A percentile compares a stretch with the other conserved stretches of the same genome.
Conservation (phyloP, 371 early-diverging fungal genomes). For the Basidiobolus meristosporus region DNA sequence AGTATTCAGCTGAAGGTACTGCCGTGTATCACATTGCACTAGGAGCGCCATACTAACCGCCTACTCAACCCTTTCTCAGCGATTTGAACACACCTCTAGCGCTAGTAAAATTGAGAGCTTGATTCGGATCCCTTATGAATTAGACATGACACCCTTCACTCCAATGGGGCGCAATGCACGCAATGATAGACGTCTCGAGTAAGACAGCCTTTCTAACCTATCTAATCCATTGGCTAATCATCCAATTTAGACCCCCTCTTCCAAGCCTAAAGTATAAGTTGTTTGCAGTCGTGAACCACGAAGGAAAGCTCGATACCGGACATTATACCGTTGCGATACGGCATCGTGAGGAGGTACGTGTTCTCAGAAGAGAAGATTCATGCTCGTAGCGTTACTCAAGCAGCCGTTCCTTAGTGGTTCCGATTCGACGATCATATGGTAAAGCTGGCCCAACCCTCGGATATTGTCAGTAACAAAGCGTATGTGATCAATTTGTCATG, state of each 20-base stretch:
- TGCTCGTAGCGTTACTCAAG: not conserved
- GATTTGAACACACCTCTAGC: constrained; percentile 63
- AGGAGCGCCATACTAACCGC: not conserved
- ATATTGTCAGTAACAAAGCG: constrained; percentile 59
- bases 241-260: constrained; percentile 2
- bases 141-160: constrained; percentile 88
- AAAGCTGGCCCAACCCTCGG: constrained; percentile 40
- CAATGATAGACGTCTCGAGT: not conserved
- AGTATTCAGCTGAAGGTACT: constrained; percentile 74
- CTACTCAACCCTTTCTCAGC: constrained; percentile 13
- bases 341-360: constrained; percentile 46
- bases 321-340: constrained; percentile 79
- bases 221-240: too few species aligned
- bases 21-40: not conserved
- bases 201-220: too few species aligned
- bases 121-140: constrained; percentile 63
- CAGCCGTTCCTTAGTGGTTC: constrained; percentile 49
- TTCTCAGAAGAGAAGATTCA: not conserved
- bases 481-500: constrained; percentile 14
- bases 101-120: constrained; percentile 71
- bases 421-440: constrained; percentile 77
- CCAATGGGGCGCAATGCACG: constrained; percentile 14
- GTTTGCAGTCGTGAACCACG: constrained; percentile 83
- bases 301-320: constrained; percentile 79
- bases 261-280: constrained; percentile 62